Percentiles rank a stretch among this genome's conserved stretches.
phyloP scores from a whole-genome alignment of 805 yeast species.

The Tetrapisispora fleetii region DNA sequence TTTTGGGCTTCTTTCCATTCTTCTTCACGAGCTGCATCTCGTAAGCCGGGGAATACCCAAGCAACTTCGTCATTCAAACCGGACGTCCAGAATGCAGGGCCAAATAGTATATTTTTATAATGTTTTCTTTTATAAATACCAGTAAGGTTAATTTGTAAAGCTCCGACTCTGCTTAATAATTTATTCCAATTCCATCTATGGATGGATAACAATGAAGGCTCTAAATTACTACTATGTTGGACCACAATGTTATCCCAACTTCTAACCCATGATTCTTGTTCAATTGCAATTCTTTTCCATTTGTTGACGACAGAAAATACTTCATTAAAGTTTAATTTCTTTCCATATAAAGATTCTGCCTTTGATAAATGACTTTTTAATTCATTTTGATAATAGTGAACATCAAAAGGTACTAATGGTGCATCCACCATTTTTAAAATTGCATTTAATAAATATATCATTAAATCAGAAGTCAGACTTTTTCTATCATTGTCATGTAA shows the following conservation, averaged over 20 bases:
- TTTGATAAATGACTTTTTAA: constrained; percentile 39
- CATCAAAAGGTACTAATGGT: constrained; percentile 66
- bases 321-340: constrained; percentile 23
- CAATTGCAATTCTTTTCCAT: constrained; percentile 37
- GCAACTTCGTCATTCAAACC: constrained; percentile 33
- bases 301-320: constrained; percentile 26
- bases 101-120: constrained; percentile 57
- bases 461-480: constrained; percentile 43
- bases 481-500: constrained; percentile 40
- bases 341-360: constrained; percentile 25
- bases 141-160: constrained; percentile 37
- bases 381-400: constrained; percentile 37
- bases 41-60: constrained; percentile 66
- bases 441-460: constrained; percentile 44
- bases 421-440: constrained; percentile 56
- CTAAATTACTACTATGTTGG: constrained; percentile 45
- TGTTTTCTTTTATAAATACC: constrained; percentile 48
- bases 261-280: constrained; percentile 44
- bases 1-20: constrained; percentile 46
- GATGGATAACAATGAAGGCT: constrained; percentile 62
- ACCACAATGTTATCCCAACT: constrained; percentile 54
- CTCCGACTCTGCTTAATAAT: constrained; percentile 47
- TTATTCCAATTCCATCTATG: constrained; percentile 76
- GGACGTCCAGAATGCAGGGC: constrained; percentile 47
- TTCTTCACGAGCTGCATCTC: constrained; percentile 49